Base-by-base conservation (phyloP, 345 rosid genomes). In the Eutrema heterophyllum region DNA sequence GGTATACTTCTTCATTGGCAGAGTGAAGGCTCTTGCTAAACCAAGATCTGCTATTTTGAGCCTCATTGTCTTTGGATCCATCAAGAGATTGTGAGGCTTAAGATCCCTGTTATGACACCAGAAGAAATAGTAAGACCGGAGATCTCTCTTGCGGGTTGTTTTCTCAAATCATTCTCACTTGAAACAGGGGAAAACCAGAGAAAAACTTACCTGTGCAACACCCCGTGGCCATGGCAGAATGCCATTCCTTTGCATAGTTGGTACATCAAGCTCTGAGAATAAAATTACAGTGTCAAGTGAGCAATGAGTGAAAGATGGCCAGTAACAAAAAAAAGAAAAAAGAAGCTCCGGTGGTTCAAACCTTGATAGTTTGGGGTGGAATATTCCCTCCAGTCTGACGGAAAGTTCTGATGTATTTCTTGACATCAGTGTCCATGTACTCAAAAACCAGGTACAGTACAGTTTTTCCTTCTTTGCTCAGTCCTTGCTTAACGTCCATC, bases 11-110 rank as follows among this genome's bases (percentile, higher is more conserved):
- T 91, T 93, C 40, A 93, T 87, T 4, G 98, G 98, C 43, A 94
- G 88, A n/a, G 97, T 92, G 71, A 86, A 88, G 24, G 93, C 83
- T 73, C 98, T 83, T 38, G 97, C 98, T 2, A 94, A 86, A 50
- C 97, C 98, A 49, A 91, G 95, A 86, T 94, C 98, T 1, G 98
- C 98, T n/a, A 94, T 94, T 57, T 93, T 93, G 44, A 91, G 98
- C 74, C 78, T 76, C 94, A 75, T 80, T 2, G 91, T 81, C 86
- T 89, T 87, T n/a, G 87, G 86, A 67, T 91, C 98, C 97, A 93
- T 88, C 81, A 94, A 81, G 48, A 94, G 90, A 85, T 94, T 94
- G 83, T 94, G 98, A 65, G 98, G 98, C 80, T 94, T 94, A 48
- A 94, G 98, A 75, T 94, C 97, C 88, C 97, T 94, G 81, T 9